Conservation (phyloP, 805 yeast species). For the Yarrowia sp. region DNA sequence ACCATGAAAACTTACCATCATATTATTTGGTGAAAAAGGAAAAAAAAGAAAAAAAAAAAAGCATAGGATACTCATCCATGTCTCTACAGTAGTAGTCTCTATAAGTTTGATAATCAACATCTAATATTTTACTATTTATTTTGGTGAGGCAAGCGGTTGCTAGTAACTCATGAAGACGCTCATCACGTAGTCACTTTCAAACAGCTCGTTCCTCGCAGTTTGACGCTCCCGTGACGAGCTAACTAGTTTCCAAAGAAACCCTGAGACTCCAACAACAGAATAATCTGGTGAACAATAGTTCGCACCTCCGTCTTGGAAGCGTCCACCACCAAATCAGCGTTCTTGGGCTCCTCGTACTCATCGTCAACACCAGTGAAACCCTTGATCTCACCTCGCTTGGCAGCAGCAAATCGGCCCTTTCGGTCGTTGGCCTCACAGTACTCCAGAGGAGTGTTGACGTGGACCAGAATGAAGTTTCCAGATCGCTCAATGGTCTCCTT, state of each 20-base stretch:
- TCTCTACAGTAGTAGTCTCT: no score
- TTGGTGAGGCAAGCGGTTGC: no score
- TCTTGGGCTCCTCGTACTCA: conserved; percentile 48
- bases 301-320: conserved; percentile 56
- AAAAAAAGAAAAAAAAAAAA: no score
- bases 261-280: conserved; percentile 71
- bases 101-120: no score
- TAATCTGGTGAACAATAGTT: conserved; percentile 71
- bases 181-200: no score
- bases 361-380: conserved; percentile 49
- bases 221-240: no score
- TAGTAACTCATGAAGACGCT: no score
- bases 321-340: conserved; percentile 59
- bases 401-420: conserved; percentile 49
- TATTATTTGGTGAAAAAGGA: no score
- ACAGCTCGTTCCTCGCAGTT: not conserved
- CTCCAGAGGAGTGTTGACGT: conserved; percentile 52
- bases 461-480: conserved; percentile 53
- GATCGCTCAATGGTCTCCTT: conserved; percentile 47
- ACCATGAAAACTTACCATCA: no score
- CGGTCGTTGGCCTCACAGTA: conserved; percentile 49
- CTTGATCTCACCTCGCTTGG: conserved; percentile 48
- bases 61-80: no score
- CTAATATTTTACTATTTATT: no score
- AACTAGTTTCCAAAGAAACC: conserved; percentile 61